phyloP scores from a whole-genome alignment of 345 rosid genomes.

The Cardamine chenopodiifolia region DNA sequence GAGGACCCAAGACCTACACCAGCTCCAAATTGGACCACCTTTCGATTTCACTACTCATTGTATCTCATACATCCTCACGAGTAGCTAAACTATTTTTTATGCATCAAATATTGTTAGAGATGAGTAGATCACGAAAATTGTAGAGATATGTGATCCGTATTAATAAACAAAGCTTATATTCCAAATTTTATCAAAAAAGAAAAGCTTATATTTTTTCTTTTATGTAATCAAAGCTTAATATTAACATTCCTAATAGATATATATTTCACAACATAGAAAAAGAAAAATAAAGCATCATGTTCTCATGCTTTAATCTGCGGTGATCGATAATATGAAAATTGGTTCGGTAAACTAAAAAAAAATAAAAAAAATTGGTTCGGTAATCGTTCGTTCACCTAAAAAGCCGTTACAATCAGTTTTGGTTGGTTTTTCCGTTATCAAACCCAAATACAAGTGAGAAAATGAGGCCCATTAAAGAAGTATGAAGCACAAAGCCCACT shows the following conservation, averaged over 20 bases:
- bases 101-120: background rate
- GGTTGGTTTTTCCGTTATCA: background rate
- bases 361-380: no score
- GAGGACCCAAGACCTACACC: conserved; percentile 36
- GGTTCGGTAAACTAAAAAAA: no score
- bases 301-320: background rate
- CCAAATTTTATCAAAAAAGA: no score
- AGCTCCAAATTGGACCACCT: conserved; percentile 41
- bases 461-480: background rate
- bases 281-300: background rate
- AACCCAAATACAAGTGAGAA: background rate
- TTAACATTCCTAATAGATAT: background rate
- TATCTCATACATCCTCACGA: conserved; percentile 23
- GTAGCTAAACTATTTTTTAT: background rate
- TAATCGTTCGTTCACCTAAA: background rate
- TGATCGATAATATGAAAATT: background rate
- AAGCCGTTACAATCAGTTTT: background rate
- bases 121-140: background rate
- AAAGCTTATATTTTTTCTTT: background rate
- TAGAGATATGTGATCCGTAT: background rate
- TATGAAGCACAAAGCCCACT: background rate
- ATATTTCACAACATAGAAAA: background rate
- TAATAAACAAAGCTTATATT: background rate
- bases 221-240: background rate
- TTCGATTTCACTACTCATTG: conserved; percentile 27